These are phyloP conservation scores for Lipomyces yamadae DNA, from an alignment of 805 yeast species.

Conservation along the genomic window DNA sequence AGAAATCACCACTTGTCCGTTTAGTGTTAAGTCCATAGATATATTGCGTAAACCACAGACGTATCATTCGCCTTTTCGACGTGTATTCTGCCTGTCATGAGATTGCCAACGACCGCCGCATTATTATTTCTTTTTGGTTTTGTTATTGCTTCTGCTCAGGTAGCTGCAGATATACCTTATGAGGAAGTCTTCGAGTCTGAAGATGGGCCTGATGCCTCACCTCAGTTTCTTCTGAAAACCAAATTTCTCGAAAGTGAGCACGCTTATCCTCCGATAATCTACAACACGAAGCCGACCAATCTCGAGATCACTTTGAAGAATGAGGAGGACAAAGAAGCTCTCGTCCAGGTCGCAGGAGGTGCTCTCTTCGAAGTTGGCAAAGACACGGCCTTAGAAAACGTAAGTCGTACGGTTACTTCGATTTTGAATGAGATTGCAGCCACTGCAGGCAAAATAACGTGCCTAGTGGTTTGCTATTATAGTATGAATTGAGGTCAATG, in stretches of 20 bases:
- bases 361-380: conserved; percentile 26
- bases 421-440: not conserved
- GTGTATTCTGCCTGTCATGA: not conserved
- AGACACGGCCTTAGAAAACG: conserved; percentile 30
- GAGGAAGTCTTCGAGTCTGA: conserved; percentile 22
- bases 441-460: not conserved
- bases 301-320: conserved; percentile 40
- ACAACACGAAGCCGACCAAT: conserved; percentile 41
- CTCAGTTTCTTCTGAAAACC: conserved; percentile 25
- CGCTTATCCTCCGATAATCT: conserved; percentile 29
- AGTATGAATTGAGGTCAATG: not conserved
- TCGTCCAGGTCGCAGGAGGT: conserved; percentile 36
- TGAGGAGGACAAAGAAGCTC: conserved; percentile 36
- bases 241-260: conserved; percentile 15
- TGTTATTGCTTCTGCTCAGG: conserved; percentile 13
- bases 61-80: conserved; percentile 1
- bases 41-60: not conserved
- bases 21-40: not conserved
- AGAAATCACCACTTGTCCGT: not conserved
- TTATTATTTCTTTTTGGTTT: conserved; percentile 19
- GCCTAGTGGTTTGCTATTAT: not conserved
- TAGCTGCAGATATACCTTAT: conserved; percentile 24
- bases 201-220: conserved; percentile 16
- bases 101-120: not conserved
- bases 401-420: conserved; percentile 4